Base-by-base conservation (phyloP, 2,329 filamentous ascomycete genomes). In the Sclerotinia nivalis region DNA sequence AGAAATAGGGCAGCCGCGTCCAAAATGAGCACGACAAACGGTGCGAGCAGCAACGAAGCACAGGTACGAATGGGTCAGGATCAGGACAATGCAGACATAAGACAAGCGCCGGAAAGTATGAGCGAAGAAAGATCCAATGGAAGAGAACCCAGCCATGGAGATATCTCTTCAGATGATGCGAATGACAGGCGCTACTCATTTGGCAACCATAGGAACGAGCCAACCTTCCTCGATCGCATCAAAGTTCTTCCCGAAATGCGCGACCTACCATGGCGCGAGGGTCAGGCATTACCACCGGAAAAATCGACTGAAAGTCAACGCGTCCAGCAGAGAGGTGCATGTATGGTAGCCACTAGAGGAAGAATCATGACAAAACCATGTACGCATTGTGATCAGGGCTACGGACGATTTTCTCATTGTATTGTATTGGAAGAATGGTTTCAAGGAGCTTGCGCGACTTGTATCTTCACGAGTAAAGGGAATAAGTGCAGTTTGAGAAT, bases 381-480 rank as follows among this genome's bases (percentile, higher is more conserved):
- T 65, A 68, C 67, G 3, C 74, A 74, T 66, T 77, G 76, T 66
- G 71, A 72, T 10, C 61, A 61, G 15, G 74, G 74, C 12, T 73
- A 71, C 69, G 75, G 75, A 4, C 68, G 74, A 13, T 76, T 77
- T 49, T 71, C 73, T 22, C 45, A 73, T 12, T 77, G 76, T 59
- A 72, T 77, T 28, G 74, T 72, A 2, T 22, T 76, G 66, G 71
- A 72, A 10, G 54, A 72, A 47, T 77, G 73, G 73, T 77, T 75
- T 69, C 73, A 75, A 40, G 76, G 76, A 47, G 74, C 74, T 28
- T 77, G 75, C 67, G 67, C 72, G 25, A 71, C 72, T 52, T 77
- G 76, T 62, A 72, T 74, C 7, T 76, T 76, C 59, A 76, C 72
- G 12, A 73, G 72, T 15, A 76, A 74, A 54, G 74, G 74, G 1